Evolutionary conservation across 2,329 filamentous ascomycete genomes (phyloP).

Genomic region (Arthrinium phaeospermum): DNA sequence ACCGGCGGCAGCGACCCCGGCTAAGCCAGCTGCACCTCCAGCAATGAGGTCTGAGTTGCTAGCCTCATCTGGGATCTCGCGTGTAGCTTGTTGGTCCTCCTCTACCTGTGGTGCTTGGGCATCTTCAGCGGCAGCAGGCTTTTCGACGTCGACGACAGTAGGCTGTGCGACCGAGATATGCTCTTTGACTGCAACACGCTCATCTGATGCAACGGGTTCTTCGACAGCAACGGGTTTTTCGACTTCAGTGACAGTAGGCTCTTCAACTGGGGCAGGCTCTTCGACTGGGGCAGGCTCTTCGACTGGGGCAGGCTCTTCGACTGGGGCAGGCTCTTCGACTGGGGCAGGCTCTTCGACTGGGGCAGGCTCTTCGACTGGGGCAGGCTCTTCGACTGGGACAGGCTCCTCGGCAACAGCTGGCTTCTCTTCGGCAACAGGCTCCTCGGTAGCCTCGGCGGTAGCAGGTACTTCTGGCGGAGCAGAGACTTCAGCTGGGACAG

Average conservation of each 20-base stretch:
- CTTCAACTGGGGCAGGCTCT: conserved; percentile 15
- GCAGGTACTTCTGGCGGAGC: conserved; percentile 20
- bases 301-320: conserved; percentile 16
- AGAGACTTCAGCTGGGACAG: conserved; percentile 15
- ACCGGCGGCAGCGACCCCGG: conserved; percentile 20
- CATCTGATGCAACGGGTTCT: background rate
- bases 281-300: conserved; percentile 19
- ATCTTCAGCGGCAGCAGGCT: background rate
- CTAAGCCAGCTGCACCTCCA: conserved; percentile 20
- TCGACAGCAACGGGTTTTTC: background rate
- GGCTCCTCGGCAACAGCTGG: conserved; percentile 11
- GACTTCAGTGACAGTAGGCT: background rate
- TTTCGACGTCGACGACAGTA: background rate
- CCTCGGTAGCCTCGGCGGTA: conserved; percentile 11
- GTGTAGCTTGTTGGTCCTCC: background rate
- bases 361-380: conserved; percentile 14
- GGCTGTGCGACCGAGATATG: background rate
- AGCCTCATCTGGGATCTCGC: background rate
- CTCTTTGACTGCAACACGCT: background rate
- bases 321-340: background rate
- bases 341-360: conserved; percentile 21
- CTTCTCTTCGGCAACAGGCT: background rate
- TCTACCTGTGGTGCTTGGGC: background rate
- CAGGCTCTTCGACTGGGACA: conserved; percentile 12
- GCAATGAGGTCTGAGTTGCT: conserved; percentile 6